Percentiles rank a stretch among this genome's conserved stretches.
phyloP scores from a whole-genome alignment of 1,139 yeast species.

The Blastobotrys indianensis region DNA sequence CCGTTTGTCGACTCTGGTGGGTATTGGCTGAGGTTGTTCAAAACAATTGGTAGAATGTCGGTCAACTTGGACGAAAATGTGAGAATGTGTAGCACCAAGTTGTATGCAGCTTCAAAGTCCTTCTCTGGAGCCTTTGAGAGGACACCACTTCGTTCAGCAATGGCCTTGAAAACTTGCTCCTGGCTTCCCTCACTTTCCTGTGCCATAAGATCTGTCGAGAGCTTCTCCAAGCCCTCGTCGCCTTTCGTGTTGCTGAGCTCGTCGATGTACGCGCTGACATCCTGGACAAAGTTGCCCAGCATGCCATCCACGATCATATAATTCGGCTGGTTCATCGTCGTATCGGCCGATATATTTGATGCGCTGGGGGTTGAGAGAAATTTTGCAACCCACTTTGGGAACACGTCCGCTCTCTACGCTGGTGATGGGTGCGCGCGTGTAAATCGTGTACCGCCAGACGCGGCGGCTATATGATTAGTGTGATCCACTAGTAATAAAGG shows the following conservation, averaged over 20 bases:
- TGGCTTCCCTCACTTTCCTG: conserved; percentile 21
- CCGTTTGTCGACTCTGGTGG: conserved; percentile 28
- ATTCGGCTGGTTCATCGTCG: conserved; percentile 18
- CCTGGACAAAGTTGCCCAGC: conserved; percentile 35
- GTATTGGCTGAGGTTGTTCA: conserved; percentile 29
- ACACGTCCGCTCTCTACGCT: no score
- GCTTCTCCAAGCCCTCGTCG: conserved; percentile 19
- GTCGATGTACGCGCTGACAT: conserved; percentile 37
- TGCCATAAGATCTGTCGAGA: conserved; percentile 25
- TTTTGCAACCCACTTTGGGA: not conserved
- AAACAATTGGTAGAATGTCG: conserved; percentile 30
- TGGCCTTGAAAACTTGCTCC: conserved; percentile 30
- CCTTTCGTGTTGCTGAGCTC: conserved; percentile 28
- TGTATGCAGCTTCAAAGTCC: conserved; percentile 40
- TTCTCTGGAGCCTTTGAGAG: conserved; percentile 33
- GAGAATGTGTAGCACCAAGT: conserved; percentile 36
- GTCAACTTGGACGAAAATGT: conserved; percentile 32
- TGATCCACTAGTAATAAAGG: no score
- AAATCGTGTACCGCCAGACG: no score
- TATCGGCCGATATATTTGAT: no score
- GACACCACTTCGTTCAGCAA: conserved; percentile 31
- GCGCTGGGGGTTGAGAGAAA: not conserved
- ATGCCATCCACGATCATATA: conserved; percentile 35
- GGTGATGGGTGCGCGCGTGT: no score
- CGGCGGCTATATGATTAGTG: no score